These are phyloP conservation scores for Solanum phureja DNA, from an alignment of 257 asterid species.

Conservation along the genomic window DNA sequence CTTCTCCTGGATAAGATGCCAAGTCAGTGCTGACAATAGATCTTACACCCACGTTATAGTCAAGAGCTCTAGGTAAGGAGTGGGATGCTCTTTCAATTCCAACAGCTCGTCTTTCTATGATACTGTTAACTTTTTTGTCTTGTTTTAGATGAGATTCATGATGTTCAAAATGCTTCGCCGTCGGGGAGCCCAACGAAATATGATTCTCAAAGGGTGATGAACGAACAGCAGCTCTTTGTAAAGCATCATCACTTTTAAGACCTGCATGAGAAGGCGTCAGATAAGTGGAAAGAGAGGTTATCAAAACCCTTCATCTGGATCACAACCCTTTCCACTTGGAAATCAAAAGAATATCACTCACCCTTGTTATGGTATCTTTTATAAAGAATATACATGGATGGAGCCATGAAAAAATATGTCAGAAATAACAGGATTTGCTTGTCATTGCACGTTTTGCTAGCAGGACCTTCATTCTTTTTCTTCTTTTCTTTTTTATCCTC, in stretches of 20 bases:
- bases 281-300: background rate
- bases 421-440: background rate
- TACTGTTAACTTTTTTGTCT: slow-evolving; percentile 41
- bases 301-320: background rate
- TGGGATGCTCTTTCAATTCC: slow-evolving; percentile 51
- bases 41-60: slow-evolving; percentile 47
- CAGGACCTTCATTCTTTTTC: background rate
- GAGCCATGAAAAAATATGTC: background rate
- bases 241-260: slow-evolving; percentile 38
- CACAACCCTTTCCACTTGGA: background rate
- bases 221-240: slow-evolving; percentile 34
- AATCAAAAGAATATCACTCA: background rate
- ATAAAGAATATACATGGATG: background rate
- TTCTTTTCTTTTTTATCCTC: background rate
- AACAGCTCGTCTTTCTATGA: slow-evolving; percentile 38
- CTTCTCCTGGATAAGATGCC: slow-evolving; percentile 45
- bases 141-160: slow-evolving; percentile 44
- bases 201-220: slow-evolving; percentile 50
- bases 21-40: slow-evolving; percentile 34
- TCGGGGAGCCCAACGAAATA: slow-evolving; percentile 40
- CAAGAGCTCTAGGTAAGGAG: slow-evolving; percentile 69
- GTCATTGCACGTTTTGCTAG: background rate
- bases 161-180: slow-evolving; percentile 44
- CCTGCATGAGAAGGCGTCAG: slow-evolving; percentile 31
- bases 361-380: background rate